phyloP scores from a whole-genome alignment of 176 grass and related monocot genomes.

The Eragrostis curvula region DNA sequence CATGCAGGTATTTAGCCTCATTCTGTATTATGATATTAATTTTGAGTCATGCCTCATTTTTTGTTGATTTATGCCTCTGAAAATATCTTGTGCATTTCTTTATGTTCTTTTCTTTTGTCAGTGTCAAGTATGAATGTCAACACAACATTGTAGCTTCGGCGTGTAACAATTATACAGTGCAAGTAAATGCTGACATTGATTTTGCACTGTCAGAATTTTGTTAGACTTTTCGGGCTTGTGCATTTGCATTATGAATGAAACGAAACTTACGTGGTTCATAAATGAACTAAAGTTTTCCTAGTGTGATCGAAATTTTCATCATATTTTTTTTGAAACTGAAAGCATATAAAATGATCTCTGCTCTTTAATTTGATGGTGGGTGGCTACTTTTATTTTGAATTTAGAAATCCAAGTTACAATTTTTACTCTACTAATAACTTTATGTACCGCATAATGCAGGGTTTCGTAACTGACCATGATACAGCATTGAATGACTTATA shows the following conservation, averaged over 20 bases:
- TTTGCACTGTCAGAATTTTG: not conserved
- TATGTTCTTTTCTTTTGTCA: constrained; percentile 4
- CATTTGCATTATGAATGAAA: not conserved
- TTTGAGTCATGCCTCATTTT: too few relatives aligned
- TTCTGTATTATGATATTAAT: constrained; percentile 9
- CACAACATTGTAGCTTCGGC: not conserved
- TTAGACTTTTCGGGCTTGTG: constrained; percentile 23
- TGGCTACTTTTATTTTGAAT: not conserved
- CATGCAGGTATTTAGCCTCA: constrained; percentile 75
- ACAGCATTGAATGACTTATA: constrained; percentile 78
- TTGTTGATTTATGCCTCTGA: not conserved
- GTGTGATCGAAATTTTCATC: constrained; percentile 9
- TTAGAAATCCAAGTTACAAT: constrained; percentile 9
- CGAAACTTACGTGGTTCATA: not conserved
- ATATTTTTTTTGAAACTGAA: constrained; percentile 18
- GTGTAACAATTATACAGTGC: constrained; percentile 3
- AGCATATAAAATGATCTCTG: not conserved
- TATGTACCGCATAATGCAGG: constrained; percentile 50
- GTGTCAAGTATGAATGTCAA: not conserved
- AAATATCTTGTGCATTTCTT: constrained; percentile 2
- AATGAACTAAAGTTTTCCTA: constrained; percentile 30
- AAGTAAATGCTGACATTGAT: constrained; percentile 17
- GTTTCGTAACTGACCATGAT: constrained; percentile 93
- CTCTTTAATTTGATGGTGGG: constrained; percentile 7
- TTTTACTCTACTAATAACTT: constrained; percentile 18